Base-by-base conservation (phyloP, 2,329 filamentous ascomycete genomes). In the Colletotrichum liaoningense region DNA sequence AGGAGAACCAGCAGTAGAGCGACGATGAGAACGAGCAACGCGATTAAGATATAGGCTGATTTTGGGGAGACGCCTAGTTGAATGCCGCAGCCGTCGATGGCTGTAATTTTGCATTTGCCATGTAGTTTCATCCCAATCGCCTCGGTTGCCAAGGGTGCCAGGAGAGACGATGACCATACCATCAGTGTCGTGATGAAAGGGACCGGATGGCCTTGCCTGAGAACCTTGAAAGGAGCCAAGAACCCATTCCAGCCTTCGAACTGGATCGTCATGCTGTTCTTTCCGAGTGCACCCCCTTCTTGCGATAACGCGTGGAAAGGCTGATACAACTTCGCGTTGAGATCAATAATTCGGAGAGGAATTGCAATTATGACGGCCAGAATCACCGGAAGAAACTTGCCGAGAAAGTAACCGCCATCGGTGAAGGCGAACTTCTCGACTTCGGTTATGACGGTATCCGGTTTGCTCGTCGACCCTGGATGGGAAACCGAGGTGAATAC, bases 301-400 rank as follows among this genome's bases (percentile, higher is more conserved):
- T 77, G 78, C 6, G 82, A 78, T 2, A 89, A 77, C 1, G 83
- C 81, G 63, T 84, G 83, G 75, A 87, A 87, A 1, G 85, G 86
- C 69, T 85, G 84, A 55, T 83, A 85, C 12, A 84, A 79, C 65
- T 84, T 83, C 0, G 80, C 83, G 67, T 83, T 81, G 63, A 81
- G 78, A 71, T 85, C 83, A 66, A 86, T 75, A 24, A 85, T 79
- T 3, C 84, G 80, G 42, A 86, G 80, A 0, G 82, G 81, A 59
- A 86, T 82, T 11, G 81, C 79, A 2, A 86, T 78, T 16, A 82
- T 65, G 0, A 86, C 80, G 19, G 83, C 83, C 1, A 85, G 65
- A 3, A 87, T 78, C 0, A 84, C 76, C 0, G 85, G 85, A 1
- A 86, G 77, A 73, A 86, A 86, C 49, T 83, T 83, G 19, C 84